phyloP scores from a whole-genome alignment of 225 moss, liverwort and hornwort species.

The Antitrichia curtipendula region DNA sequence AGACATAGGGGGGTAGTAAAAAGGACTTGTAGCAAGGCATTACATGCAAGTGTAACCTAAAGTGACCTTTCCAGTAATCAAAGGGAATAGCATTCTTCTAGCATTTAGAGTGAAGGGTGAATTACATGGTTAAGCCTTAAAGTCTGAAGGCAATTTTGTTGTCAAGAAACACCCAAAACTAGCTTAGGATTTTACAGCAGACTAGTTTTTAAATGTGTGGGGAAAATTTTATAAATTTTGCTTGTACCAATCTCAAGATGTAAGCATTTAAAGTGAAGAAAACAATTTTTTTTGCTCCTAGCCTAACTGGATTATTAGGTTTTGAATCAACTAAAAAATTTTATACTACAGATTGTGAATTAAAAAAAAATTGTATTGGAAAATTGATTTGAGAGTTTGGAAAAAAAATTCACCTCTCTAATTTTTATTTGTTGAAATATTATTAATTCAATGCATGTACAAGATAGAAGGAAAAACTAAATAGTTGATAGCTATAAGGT shows the following conservation, averaged over 20 bases:
- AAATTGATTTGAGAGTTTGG: background rate
- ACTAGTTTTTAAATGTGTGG: background rate
- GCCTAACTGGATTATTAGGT: background rate
- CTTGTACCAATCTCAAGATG: background rate
- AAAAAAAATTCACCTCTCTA: no score
- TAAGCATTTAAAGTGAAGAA: background rate
- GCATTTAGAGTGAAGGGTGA: fast-evolving
- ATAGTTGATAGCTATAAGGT: background rate
- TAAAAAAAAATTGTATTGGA: no score
- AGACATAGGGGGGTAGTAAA: background rate
- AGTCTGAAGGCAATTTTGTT: background rate
- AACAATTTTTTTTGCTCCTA: background rate
- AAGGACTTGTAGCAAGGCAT: background rate
- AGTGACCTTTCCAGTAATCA: fast-evolving
- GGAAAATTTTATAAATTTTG: background rate
- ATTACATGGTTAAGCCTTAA: background rate
- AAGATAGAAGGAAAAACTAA: no score
- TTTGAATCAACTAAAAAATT: background rate
- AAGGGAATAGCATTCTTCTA: background rate
- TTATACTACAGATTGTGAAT: no score
- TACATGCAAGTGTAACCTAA: background rate
- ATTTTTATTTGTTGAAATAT: no score
- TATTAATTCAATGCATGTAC: no score
- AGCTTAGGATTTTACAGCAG: background rate
- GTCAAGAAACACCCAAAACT: background rate